Conservation (phyloP, 495 filamentous ascomycete genomes). For the Penicillium turbatum region DNA sequence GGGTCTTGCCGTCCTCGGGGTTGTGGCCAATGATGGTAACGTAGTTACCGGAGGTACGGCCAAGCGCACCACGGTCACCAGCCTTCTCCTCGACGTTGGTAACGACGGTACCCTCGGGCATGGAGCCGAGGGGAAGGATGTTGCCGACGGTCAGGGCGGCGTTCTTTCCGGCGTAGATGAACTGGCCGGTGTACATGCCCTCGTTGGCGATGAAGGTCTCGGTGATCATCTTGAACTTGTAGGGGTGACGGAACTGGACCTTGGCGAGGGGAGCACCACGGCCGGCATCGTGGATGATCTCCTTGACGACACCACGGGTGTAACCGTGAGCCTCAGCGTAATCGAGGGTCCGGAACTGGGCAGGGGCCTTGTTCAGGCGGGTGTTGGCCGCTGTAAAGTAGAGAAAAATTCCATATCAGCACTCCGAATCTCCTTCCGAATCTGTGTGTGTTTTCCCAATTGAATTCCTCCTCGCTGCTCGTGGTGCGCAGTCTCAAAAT, state of each 20-base stretch:
- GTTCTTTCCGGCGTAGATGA: conserved; percentile 99
- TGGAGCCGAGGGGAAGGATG: conserved; percentile 84
- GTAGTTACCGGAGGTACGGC: conserved; percentile 97
- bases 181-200: conserved; percentile 99
- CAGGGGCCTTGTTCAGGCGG: conserved; percentile 85
- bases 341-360: conserved; percentile 93
- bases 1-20: conserved; percentile 97
- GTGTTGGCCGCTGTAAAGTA: conserved; percentile 64
- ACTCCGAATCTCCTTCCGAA: conserved; percentile 22
- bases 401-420: conserved; percentile 41
- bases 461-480: conserved; percentile 13
- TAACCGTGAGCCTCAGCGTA: conserved; percentile 96
- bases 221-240: conserved; percentile 83
- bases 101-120: conserved; percentile 98
- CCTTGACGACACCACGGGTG: conserved; percentile 93
- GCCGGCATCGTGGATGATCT: conserved; percentile 98
- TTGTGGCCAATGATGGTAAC: conserved; percentile 98
- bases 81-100: conserved; percentile 99
- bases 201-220: conserved; percentile 99
- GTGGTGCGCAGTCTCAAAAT: conserved; percentile 9
- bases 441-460: conserved; percentile 14
- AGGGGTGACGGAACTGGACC: conserved; percentile 90
- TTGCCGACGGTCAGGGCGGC: conserved; percentile 93
- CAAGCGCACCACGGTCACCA: conserved; percentile 93
- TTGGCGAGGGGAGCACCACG: conserved; percentile 96